Conservation (phyloP, 2,329 filamentous ascomycete species). For the Karstenula rhodostoma region DNA sequence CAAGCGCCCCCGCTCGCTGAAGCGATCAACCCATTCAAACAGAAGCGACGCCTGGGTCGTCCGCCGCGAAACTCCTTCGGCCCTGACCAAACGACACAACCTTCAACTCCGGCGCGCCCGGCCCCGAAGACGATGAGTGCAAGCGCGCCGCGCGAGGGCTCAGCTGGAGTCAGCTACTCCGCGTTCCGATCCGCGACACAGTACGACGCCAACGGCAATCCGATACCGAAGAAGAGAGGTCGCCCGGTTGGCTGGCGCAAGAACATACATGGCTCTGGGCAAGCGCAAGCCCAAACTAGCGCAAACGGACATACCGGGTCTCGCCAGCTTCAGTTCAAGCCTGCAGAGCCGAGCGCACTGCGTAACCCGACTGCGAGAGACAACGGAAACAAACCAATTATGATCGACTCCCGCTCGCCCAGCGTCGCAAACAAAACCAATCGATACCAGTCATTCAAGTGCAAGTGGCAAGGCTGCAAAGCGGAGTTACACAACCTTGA, state of each 20-base stretch:
- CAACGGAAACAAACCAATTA: conserved; percentile 28
- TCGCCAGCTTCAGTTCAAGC: conserved; percentile 15
- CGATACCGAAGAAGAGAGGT: conserved; percentile 55
- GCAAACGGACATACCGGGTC: conserved; percentile 26
- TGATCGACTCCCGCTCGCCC: conserved; percentile 43
- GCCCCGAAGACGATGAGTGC: conserved; percentile 33
- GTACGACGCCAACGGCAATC: conserved; percentile 44
- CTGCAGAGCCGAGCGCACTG: conserved; percentile 36
- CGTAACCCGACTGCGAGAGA: conserved; percentile 30
- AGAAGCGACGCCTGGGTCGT: conserved; percentile 44
- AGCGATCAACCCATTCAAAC: conserved; percentile 44
- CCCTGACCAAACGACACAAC: conserved; percentile 26
- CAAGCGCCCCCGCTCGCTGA: conserved; percentile 30
- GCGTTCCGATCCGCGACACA: conserved; percentile 49
- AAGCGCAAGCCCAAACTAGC: conserved; percentile 34
- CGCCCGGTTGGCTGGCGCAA: conserved; percentile 61
- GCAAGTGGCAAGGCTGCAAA: conserved; percentile 65
- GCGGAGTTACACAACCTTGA: conserved; percentile 69
- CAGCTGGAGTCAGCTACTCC: conserved; percentile 49
- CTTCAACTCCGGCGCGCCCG: conserved; percentile 27
- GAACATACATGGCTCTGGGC: conserved; percentile 52
- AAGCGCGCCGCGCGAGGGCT: conserved; percentile 31
- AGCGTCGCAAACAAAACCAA: conserved; percentile 37
- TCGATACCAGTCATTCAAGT: conserved; percentile 61
- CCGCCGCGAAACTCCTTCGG: conserved; percentile 43